Evolutionary conservation across 2,329 filamentous ascomycete species (phyloP).

Genomic region (Colletotrichum sublineola): DNA sequence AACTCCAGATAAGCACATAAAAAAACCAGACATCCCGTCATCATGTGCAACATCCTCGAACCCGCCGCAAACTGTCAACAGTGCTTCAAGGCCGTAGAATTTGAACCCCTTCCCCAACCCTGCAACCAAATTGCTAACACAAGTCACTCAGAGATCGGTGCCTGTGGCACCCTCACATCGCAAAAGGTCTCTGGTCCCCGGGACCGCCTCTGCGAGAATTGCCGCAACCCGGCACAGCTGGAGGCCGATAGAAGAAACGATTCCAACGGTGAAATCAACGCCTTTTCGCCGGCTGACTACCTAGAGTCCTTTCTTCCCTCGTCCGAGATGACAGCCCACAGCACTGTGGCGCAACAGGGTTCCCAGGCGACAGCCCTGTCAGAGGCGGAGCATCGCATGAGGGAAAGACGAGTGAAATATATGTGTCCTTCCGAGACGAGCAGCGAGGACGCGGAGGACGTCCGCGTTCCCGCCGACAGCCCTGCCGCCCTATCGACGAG

Average conservation of each 20-base stretch:
- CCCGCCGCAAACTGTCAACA: neutral
- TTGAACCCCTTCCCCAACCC: neutral
- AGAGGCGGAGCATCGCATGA: neutral
- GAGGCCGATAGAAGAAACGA: neutral
- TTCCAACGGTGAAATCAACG: neutral
- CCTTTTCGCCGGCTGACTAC: neutral
- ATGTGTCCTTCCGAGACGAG: neutral
- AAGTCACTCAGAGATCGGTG: neutral
- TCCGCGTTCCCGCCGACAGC: neutral
- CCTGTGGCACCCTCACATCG: neutral
- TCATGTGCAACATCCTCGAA: neutral
- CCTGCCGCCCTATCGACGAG: neutral
- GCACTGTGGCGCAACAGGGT: neutral
- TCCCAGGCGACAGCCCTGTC: too few species aligned
- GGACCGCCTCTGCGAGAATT: neutral
- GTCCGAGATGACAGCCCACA: neutral
- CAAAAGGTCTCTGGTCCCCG: neutral
- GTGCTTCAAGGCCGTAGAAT: neutral
- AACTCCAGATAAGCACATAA: neutral
- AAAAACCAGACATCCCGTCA: neutral
- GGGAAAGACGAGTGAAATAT: neutral
- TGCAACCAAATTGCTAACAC: neutral
- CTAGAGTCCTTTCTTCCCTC: neutral
- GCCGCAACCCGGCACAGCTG: neutral
- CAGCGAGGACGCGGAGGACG: neutral